A percentile compares a stretch with the other conserved stretches of the same genome.
Conservation (phyloP, 257 asterid species). For the Ocimum tenuiflorum region DNA sequence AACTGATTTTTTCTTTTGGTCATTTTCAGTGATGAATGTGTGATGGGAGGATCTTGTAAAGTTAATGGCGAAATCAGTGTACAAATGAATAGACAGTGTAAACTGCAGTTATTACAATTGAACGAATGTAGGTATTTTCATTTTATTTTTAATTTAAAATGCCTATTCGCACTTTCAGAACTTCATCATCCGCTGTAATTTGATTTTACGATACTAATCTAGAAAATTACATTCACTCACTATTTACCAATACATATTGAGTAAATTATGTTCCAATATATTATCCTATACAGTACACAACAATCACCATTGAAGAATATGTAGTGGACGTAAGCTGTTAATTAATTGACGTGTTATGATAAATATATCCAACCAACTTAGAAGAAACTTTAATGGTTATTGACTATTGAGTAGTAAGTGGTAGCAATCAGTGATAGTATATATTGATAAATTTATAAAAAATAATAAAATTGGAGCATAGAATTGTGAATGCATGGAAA, state of each 20-base stretch:
- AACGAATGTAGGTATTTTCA: background rate
- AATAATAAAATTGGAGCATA: background rate
- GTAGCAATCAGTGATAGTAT: background rate
- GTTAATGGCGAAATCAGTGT: background rate
- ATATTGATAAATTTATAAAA: background rate
- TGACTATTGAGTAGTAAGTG: no score
- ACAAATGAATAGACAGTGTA: slow-evolving; percentile 2
- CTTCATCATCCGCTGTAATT: background rate
- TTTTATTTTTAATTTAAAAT: background rate
- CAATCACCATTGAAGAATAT: no score
- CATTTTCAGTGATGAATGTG: background rate
- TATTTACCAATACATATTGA: no score
- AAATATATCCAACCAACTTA: no score
- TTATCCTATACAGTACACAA: no score
- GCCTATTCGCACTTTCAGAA: no score
- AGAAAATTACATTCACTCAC: no score
- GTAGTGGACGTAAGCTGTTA: no score
- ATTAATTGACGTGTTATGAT: no score
- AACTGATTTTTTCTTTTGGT: background rate
- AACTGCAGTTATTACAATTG: slow-evolving; percentile 8
- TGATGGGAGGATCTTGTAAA: background rate
- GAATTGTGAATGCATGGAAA: background rate
- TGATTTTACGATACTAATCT: background rate
- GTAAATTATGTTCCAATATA: no score
- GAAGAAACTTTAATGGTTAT: no score